These are phyloP conservation scores for Phialophora verrucosa DNA, from an alignment of 2,329 filamentous ascomycete species.

Conservation along the genomic window DNA sequence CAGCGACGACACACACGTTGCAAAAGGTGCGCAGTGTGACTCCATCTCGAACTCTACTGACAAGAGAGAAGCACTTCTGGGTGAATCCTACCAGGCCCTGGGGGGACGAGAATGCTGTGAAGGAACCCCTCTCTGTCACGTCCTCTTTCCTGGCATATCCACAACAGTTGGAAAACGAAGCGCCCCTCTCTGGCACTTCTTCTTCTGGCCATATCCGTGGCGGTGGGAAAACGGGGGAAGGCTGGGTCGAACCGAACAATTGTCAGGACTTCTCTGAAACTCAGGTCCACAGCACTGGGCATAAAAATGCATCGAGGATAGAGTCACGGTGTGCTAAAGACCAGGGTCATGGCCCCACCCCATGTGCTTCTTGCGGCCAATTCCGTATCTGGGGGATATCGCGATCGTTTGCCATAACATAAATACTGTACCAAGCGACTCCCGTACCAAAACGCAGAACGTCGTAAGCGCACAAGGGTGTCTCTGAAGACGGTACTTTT, in stretches of 20 bases:
- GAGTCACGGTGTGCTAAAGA: not conserved
- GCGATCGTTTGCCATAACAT: not conserved
- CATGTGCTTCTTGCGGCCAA: not conserved
- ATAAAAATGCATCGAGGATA: not conserved
- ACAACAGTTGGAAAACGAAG: not conserved
- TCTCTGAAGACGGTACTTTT: not conserved
- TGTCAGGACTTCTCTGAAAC: not conserved
- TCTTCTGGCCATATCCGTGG: too few species aligned
- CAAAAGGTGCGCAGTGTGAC: not conserved
- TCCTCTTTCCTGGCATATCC: not conserved
- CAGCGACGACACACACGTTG: not conserved
- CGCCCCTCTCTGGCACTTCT: too few species aligned
- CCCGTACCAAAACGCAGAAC: too few species aligned
- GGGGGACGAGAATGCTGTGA: not conserved
- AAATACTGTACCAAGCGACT: not conserved
- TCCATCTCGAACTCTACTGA: not conserved
- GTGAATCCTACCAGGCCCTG: too few species aligned
- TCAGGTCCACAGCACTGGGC: not conserved
- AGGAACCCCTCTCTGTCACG: not conserved
- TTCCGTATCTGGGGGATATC: not conserved
- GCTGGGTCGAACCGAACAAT: not conserved
- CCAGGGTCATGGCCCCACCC: not conserved
- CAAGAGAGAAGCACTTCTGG: not conserved
- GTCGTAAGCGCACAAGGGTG: not conserved
- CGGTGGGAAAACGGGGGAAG: not conserved